Conservation (phyloP, 2,329 filamentous ascomycete species). For the Xylariomycetidae sp. region DNA sequence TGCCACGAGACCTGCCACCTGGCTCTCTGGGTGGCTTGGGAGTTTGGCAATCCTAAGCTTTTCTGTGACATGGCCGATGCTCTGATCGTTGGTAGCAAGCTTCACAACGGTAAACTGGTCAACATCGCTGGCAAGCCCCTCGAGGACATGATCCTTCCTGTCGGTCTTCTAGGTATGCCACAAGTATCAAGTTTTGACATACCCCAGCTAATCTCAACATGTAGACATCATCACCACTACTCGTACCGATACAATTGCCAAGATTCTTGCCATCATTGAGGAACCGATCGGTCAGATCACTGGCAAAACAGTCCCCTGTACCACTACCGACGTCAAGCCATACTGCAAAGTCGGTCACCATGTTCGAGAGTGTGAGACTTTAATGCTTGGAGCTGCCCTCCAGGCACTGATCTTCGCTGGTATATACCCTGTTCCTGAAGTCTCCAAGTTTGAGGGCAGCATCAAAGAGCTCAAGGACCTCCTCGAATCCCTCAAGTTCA, state of each 20-base stretch:
- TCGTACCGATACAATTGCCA: constrained; percentile 10
- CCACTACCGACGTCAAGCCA: no score
- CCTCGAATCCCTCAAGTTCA: constrained; percentile 12
- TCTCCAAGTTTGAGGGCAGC: constrained; percentile 12
- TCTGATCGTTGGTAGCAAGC: constrained; percentile 15
- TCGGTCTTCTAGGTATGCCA: constrained; percentile 17
- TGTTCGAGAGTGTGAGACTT: constrained; percentile 22
- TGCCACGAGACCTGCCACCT: constrained; percentile 15
- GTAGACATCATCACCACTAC: constrained; percentile 11
- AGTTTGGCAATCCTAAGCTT: constrained; percentile 15
- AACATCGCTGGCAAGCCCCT: constrained; percentile 14
- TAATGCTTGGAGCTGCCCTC: constrained; percentile 21
- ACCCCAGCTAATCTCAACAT: constrained; percentile 1
- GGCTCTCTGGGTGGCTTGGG: constrained; percentile 17
- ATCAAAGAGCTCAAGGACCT: constrained; percentile 11
- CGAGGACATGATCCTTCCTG: constrained; percentile 16
- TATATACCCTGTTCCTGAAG: constrained; percentile 18
- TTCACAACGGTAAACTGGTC: constrained; percentile 15
- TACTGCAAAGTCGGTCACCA: no score
- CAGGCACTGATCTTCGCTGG: constrained; percentile 9
- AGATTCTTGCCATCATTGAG: constrained; percentile 11
- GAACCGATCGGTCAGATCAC: constrained; percentile 10
- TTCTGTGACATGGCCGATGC: constrained; percentile 19
- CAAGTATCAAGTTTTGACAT: no score
- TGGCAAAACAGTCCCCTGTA: no score